Conservation (phyloP, 805 yeast species). For the Suhomyces emberorum region DNA sequence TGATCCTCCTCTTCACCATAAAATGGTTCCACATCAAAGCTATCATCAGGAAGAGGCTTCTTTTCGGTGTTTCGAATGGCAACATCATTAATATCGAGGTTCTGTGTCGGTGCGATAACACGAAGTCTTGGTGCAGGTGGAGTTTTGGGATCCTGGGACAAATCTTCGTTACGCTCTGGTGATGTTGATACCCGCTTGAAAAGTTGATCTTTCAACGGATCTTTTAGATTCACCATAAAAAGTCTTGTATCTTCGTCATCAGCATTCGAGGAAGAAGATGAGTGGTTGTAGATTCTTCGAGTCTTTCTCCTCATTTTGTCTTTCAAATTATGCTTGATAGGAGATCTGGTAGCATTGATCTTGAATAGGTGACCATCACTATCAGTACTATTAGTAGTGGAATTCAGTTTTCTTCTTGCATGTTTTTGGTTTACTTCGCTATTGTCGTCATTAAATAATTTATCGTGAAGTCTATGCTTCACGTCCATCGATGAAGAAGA, state of each 20-base stretch:
- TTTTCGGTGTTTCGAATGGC: slow-evolving; percentile 2
- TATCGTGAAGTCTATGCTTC: slow-evolving; percentile 28
- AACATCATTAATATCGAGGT: slow-evolving; percentile 4
- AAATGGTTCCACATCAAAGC: slow-evolving; percentile 3
- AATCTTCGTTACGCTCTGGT: slow-evolving; percentile 2
- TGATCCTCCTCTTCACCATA: slow-evolving; percentile 3
- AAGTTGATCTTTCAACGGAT: slow-evolving; percentile 6
- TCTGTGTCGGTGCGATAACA: slow-evolving; percentile 2
- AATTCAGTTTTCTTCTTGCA: slow-evolving; percentile 7
- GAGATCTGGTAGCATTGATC: slow-evolving; percentile 5
- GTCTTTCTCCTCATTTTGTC: slow-evolving; percentile 9
- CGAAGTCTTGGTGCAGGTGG: slow-evolving; percentile 3
- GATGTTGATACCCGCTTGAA: slow-evolving; percentile 7
- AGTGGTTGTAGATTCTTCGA: slow-evolving; percentile 7
- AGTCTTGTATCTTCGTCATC: not conserved
- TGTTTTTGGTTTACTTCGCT: not conserved
- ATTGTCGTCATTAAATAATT: slow-evolving; percentile 21
- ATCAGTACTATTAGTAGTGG: slow-evolving; percentile 8
- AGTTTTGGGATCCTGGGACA: not conserved
- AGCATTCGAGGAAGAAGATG: slow-evolving; percentile 6
- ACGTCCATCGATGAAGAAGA: slow-evolving; percentile 4
- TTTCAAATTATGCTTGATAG: slow-evolving; percentile 5
- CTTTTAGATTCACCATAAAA: not conserved
- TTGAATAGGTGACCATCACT: slow-evolving; percentile 8
- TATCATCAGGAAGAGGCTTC: not conserved